Evolutionary conservation across 2,329 filamentous ascomycete species (phyloP).

Genomic region (Epichloe gansuensis): DNA sequence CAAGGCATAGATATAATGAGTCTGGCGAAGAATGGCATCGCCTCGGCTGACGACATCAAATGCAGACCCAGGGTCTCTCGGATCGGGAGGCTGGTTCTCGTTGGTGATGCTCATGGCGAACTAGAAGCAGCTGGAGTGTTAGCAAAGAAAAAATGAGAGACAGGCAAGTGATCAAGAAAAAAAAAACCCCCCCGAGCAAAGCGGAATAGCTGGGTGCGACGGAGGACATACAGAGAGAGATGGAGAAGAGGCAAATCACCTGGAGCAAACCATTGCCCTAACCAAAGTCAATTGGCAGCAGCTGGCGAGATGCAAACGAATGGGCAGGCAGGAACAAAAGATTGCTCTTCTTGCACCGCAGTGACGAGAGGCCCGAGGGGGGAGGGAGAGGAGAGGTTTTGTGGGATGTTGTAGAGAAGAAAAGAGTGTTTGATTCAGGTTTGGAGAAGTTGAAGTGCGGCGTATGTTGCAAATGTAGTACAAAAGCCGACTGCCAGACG

Average conservation of each 20-base stretch:
- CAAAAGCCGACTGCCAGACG: neutral
- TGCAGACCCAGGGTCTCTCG: conserved; percentile 11
- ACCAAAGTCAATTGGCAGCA: conserved; percentile 22
- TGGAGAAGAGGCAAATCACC: conserved; percentile 18
- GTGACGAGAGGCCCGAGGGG: neutral
- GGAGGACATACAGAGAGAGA: conserved; percentile 11
- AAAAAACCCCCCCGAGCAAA: neutral
- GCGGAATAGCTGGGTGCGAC: neutral
- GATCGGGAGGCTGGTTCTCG: conserved; percentile 17
- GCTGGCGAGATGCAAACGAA: conserved; percentile 5
- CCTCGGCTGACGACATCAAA: conserved; percentile 16
- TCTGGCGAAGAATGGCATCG: conserved; percentile 31
- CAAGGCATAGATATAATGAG: conserved; percentile 39
- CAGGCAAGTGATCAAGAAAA: neutral
- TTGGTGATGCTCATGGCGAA: conserved; percentile 24
- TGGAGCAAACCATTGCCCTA: conserved; percentile 26
- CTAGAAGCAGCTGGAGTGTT: conserved; percentile 10
- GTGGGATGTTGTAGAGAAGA: conserved; percentile 1
- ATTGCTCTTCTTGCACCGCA: conserved; percentile 1
- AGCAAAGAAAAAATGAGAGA: neutral
- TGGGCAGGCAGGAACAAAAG: conserved; percentile 1
- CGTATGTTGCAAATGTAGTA: neutral
- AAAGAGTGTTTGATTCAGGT: neutral
- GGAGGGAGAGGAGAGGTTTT: neutral
- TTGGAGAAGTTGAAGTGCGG: neutral